A percentile compares a stretch with the other conserved stretches of the same genome.
These are phyloP conservation scores for Coemansia sp. DNA, from an alignment of 192 early-diverging fungal species.

Conservation along the genomic window DNA sequence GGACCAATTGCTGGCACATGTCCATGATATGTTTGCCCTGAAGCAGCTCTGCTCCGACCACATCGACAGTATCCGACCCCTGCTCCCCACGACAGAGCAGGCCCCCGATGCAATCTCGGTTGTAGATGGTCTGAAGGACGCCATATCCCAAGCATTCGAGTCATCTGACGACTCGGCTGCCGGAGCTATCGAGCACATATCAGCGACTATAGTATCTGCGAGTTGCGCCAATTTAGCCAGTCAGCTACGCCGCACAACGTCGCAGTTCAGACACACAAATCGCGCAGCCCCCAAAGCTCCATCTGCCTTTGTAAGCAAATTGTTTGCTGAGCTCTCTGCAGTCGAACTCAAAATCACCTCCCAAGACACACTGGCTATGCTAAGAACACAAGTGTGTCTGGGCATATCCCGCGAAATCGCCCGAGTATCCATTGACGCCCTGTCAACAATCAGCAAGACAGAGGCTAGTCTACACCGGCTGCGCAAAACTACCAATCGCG, in stretches of 20 bases:
- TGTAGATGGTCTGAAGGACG: background rate
- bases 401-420: conserved; percentile 34
- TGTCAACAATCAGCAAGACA: conserved; percentile 47
- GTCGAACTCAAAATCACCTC: conserved; percentile 12
- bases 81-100: background rate
- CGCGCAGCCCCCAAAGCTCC: conserved; percentile 26
- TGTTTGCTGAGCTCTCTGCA: conserved; percentile 17
- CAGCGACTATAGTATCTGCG: conserved; percentile 9
- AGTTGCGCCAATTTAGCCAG: conserved; percentile 29
- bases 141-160: conserved; percentile 12
- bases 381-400: conserved; percentile 16
- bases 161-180: conserved; percentile 6
- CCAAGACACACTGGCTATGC: background rate
- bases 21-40: conserved; percentile 22
- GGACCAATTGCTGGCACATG: conserved; percentile 20
- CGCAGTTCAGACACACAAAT: conserved; percentile 46
- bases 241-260: conserved; percentile 45
- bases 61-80: background rate
- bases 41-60: conserved; percentile 2
- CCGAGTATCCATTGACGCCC: conserved; percentile 18
- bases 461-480: conserved; percentile 45
- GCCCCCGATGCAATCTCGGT: background rate
- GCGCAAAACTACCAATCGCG: conserved; percentile 19
- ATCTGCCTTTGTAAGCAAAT: conserved; percentile 25
- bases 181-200: conserved; percentile 9